Evolutionary conservation across 257 asterid species (phyloP).

Genomic region (Osmanthus fragrans): DNA sequence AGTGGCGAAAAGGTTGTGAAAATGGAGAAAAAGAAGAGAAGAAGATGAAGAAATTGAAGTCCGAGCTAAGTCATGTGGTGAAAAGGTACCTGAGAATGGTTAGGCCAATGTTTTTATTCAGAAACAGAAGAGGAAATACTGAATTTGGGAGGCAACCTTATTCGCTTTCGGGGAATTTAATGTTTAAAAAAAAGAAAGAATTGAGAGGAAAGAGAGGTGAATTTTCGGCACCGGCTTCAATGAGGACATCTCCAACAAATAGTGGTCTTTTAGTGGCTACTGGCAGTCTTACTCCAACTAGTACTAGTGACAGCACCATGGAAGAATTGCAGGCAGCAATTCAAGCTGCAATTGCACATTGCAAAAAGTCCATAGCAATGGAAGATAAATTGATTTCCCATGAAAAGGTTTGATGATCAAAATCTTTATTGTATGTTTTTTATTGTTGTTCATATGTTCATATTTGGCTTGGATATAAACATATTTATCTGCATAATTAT

Average conservation of each 20-base stretch:
- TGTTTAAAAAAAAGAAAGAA: conserved; percentile 43
- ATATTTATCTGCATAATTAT: not conserved
- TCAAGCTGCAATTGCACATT: conserved; percentile 73
- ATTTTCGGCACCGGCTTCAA: conserved; percentile 79
- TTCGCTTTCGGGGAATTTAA: conserved; percentile 69
- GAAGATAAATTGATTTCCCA: conserved; percentile 33
- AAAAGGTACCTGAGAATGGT: conserved; percentile 69
- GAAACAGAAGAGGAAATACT: conserved; percentile 23
- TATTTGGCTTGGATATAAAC: not conserved
- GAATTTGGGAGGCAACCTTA: conserved; percentile 37
- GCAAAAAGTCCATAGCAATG: conserved; percentile 54
- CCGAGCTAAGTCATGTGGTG: conserved; percentile 49
- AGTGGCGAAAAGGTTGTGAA: conserved; percentile 43
- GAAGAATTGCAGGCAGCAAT: conserved; percentile 85
- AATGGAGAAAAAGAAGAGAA: conserved; percentile 30
- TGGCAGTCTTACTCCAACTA: conserved; percentile 28
- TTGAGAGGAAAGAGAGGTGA: conserved; percentile 54
- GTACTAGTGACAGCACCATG: conserved; percentile 69
- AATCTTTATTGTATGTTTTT: not conserved
- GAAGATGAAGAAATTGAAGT: conserved; percentile 46
- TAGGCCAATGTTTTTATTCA: conserved; percentile 49
- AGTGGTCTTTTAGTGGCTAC: conserved; percentile 71
- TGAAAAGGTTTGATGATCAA: not conserved
- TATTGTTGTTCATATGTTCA: not conserved
- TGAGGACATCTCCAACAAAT: conserved; percentile 72